phyloP scores from a whole-genome alignment of 768 basidiomycete genomes.

The Podaxis rugospora region DNA sequence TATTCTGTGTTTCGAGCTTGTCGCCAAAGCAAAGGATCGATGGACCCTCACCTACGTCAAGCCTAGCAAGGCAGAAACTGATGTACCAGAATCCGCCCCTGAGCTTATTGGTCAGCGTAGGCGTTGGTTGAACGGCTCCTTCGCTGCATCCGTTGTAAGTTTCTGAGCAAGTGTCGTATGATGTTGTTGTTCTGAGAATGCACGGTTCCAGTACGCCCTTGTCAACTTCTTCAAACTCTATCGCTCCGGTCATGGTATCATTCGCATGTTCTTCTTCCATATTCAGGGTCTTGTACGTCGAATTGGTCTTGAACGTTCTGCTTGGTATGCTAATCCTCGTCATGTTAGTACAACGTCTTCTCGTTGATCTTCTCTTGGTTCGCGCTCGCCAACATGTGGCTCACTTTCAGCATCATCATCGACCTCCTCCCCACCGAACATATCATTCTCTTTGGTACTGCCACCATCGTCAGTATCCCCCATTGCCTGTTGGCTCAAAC shows the following conservation, averaged over 20 bases:
- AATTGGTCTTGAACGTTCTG: not conserved
- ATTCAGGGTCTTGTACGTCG: slow-evolving; percentile 78
- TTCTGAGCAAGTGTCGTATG: not conserved
- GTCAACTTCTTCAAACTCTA: slow-evolving; percentile 92
- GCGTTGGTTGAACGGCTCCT: slow-evolving; percentile 95
- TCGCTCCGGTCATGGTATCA: slow-evolving; percentile 77
- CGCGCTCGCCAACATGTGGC: slow-evolving; percentile 86
- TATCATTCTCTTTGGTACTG: slow-evolving; percentile 70
- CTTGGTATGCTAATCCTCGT: not conserved
- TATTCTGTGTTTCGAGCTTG: slow-evolving; percentile 95
- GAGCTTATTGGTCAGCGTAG: slow-evolving; percentile 95
- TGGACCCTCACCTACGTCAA: slow-evolving; percentile 94
- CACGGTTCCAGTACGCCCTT: slow-evolving; percentile 65
- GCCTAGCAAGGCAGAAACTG: slow-evolving; percentile 93
- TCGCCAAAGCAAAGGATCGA: slow-evolving; percentile 79
- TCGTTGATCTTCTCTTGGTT: slow-evolving; percentile 91
- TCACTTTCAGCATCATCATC: slow-evolving; percentile 96
- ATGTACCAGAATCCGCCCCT: slow-evolving; percentile 89
- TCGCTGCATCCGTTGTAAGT: slow-evolving; percentile 85
- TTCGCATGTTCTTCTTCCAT: slow-evolving; percentile 97
- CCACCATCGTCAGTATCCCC: slow-evolving; percentile 48
- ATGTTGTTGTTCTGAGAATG: slow-evolving; percentile 6
- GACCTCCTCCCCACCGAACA: slow-evolving; percentile 62
- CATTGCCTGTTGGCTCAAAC: not conserved
- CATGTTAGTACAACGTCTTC: slow-evolving; percentile 72